Evolutionary conservation across 345 rosid genomes (phyloP).

Genomic region (Pugionium dolabratum): DNA sequence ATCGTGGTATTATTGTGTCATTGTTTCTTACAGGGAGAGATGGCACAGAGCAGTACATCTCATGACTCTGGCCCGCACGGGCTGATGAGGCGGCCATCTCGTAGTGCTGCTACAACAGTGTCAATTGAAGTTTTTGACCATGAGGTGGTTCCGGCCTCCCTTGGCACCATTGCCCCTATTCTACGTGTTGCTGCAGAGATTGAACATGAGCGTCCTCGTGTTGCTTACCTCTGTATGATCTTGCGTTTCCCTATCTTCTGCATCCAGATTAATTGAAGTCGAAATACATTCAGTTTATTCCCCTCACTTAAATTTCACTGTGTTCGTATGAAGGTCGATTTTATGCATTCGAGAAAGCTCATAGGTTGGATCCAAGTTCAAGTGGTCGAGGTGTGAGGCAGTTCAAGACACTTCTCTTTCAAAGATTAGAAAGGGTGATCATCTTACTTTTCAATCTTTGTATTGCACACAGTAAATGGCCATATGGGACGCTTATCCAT

Average conservation of each 20-base stretch:
- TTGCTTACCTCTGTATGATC: conserved; percentile 82
- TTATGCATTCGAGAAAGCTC: conserved; percentile 92
- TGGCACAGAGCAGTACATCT: conserved; percentile 39
- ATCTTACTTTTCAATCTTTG: background rate
- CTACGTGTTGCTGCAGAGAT: conserved; percentile 89
- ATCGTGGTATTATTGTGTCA: background rate
- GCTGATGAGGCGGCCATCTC: conserved; percentile 77
- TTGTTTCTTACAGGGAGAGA: conserved; percentile 32
- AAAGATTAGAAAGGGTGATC: conserved; percentile 79
- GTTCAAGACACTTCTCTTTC: conserved; percentile 77
- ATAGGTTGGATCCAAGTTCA: conserved; percentile 70
- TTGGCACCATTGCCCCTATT: conserved; percentile 77
- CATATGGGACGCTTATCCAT: background rate
- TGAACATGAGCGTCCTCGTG: conserved; percentile 94
- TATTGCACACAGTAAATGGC: conserved; percentile 3
- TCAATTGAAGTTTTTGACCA: conserved; percentile 93
- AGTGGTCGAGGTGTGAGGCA: conserved; percentile 86
- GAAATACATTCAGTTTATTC: background rate
- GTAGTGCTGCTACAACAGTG: conserved; percentile 89
- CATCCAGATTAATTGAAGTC: background rate
- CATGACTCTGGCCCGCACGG: conserved; percentile 54
- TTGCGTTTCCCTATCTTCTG: background rate
- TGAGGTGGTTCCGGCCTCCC: conserved; percentile 91
- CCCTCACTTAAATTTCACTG: background rate
- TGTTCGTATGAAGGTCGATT: conserved; percentile 57